These are phyloP conservation scores for Daldinia bambusicola DNA, from an alignment of 495 filamentous ascomycete species.

Conservation along the genomic window DNA sequence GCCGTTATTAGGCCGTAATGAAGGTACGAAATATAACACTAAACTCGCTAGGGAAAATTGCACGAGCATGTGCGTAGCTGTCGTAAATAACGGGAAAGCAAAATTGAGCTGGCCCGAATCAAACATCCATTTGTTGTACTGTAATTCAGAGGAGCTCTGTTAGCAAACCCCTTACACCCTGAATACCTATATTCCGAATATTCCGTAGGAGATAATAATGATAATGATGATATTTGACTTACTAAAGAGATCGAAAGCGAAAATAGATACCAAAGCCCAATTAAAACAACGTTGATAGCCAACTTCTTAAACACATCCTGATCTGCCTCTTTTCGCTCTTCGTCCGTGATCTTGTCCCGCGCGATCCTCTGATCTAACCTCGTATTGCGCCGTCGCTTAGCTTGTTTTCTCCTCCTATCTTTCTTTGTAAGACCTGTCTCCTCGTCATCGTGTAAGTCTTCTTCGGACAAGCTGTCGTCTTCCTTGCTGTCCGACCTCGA, in stretches of 20 bases:
- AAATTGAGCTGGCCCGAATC: slow-evolving; percentile 85
- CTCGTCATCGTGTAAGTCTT: slow-evolving; percentile 86
- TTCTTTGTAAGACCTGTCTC: slow-evolving; percentile 83
- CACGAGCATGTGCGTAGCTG: slow-evolving; percentile 93
- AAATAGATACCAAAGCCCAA: slow-evolving; percentile 92
- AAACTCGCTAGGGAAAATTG: slow-evolving; percentile 86
- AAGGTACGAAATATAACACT: slow-evolving; percentile 85
- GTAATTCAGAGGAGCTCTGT: slow-evolving; percentile 25
- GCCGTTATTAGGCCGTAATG: slow-evolving; percentile 74
- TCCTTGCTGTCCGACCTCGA: slow-evolving; percentile 43
- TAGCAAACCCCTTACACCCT: slow-evolving; percentile 14
- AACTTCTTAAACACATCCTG: slow-evolving; percentile 73
- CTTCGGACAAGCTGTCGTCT: slow-evolving; percentile 63
- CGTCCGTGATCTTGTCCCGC: slow-evolving; percentile 63
- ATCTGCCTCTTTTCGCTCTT: slow-evolving; percentile 76
- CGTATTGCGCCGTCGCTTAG: slow-evolving; percentile 72
- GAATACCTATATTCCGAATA: not conserved
- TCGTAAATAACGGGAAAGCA: slow-evolving; percentile 94
- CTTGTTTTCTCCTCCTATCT: slow-evolving; percentile 72
- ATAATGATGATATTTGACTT: slow-evolving; percentile 51
- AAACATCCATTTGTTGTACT: slow-evolving; percentile 99
- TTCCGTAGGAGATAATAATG: not conserved
- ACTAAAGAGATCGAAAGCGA: slow-evolving; percentile 95
- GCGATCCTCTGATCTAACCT: slow-evolving; percentile 79
- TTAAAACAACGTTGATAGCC: slow-evolving; percentile 77